A percentile compares a stretch with the other conserved stretches of the same genome.
These are phyloP conservation scores for Miscanthus lutarioriparius DNA, from an alignment of 176 grass and related monocot genomes.

Conservation along the genomic window DNA sequence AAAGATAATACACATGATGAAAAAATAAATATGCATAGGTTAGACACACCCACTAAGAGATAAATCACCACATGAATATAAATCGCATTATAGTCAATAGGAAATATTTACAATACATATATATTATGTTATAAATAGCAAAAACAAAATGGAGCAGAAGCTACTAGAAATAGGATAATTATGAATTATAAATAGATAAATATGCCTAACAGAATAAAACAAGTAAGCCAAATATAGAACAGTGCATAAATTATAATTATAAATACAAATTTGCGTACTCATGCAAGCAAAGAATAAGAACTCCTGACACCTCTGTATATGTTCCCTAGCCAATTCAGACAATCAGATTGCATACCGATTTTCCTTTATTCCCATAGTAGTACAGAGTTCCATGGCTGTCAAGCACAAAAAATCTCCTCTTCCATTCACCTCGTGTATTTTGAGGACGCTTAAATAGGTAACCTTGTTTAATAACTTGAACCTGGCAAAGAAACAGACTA, in stretches of 20 bases:
- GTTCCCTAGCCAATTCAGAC: background rate
- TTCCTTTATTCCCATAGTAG: conserved; percentile 82
- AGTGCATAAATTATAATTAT: background rate
- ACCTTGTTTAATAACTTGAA: conserved; percentile 98
- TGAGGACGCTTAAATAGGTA: conserved; percentile 91
- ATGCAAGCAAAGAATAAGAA: conserved; percentile 21
- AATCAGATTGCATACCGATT: conserved; percentile 62
- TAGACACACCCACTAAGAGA: background rate
- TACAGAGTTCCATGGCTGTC: conserved; percentile 88
- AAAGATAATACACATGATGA: background rate
- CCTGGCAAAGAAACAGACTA: conserved; percentile 54
- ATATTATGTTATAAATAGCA: background rate
- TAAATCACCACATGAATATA: background rate
- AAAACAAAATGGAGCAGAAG: conserved; percentile 9
- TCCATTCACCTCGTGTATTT: conserved; percentile 88
- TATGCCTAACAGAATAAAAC: background rate
- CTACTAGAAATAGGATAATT: background rate
- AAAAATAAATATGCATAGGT: background rate
- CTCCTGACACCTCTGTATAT: conserved; percentile 3
- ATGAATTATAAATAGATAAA: background rate
- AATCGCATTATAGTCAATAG: no score
- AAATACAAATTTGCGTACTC: conserved; percentile 18
- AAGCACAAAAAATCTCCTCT: conserved; percentile 91
- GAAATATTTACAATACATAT: no score
- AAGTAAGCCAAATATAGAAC: background rate